Conservation (phyloP, 305 asterid genomes). For the Coffea humblotiana region DNA sequence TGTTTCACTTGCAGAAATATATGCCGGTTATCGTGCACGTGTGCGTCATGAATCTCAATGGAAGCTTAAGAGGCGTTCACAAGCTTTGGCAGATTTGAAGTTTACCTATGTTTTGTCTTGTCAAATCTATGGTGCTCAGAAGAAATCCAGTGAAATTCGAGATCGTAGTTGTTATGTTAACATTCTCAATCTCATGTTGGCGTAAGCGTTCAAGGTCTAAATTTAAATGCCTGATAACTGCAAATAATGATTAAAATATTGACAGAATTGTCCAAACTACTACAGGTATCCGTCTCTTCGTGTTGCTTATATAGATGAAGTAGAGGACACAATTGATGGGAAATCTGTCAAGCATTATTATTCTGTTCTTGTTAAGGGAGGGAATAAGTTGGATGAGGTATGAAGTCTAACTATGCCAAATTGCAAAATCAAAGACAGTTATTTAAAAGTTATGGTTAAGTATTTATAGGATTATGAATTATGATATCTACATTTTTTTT, state of each 20-base stretch:
- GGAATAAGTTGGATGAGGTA: slow-evolving; percentile 93
- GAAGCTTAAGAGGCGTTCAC: slow-evolving; percentile 74
- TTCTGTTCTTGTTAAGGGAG: slow-evolving; percentile 83
- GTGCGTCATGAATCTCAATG: slow-evolving; percentile 48
- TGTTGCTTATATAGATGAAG: slow-evolving; percentile 95
- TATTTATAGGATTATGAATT: background rate
- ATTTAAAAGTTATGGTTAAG: background rate
- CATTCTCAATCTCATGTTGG: slow-evolving; percentile 70
- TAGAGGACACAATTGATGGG: slow-evolving; percentile 67
- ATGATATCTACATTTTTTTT: background rate
- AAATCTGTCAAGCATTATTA: slow-evolving; percentile 80
- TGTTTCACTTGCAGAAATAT: slow-evolving; percentile 43
- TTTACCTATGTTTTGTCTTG: slow-evolving; percentile 96
- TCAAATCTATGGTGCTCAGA: slow-evolving; percentile 86
- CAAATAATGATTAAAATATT: slow-evolving; percentile 1
- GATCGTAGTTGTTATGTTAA: slow-evolving; percentile 79
- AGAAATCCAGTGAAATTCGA: slow-evolving; percentile 66
- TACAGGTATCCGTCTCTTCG: slow-evolving; percentile 95
- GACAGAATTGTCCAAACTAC: slow-evolving; percentile 5
- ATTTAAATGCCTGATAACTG: slow-evolving; percentile 29
- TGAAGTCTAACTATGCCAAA: slow-evolving; percentile 16
- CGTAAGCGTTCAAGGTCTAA: slow-evolving; percentile 26
- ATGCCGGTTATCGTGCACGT: slow-evolving; percentile 63
- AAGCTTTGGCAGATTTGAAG: slow-evolving; percentile 95
- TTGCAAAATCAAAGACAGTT: slow-evolving; percentile 1